Conservation (phyloP, 371 early-diverging fungal species). For the Circinella minor region DNA sequence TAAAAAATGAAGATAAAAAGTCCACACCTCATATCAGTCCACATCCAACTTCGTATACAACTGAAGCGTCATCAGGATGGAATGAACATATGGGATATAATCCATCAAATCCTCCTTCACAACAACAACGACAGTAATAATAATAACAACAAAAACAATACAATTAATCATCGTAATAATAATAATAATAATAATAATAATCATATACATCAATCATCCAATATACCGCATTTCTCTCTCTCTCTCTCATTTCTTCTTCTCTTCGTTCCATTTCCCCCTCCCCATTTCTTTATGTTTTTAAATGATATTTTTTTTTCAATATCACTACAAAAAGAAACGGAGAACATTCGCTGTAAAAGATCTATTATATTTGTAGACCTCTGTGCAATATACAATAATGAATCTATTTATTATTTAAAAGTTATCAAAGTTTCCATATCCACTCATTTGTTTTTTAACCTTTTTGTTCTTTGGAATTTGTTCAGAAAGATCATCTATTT, state of each 20-base stretch:
- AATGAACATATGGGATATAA: neutral
- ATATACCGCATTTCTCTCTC: neutral
- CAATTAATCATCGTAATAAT: neutral
- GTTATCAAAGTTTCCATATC: conserved; percentile 48
- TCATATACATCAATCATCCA: neutral
- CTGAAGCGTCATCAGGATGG: neutral
- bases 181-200: neutral
- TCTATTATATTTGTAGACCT: no score
- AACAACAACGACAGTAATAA: no score
- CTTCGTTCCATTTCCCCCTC: neutral
- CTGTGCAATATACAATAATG: neutral
- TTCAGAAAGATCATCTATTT: conserved; percentile 21
- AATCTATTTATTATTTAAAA: conserved; percentile 18
- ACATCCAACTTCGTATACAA: neutral
- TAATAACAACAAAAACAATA: neutral
- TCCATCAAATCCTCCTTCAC: neutral
- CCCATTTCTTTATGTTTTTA: no score
- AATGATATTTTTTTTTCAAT: no score
- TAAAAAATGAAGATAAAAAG: neutral
- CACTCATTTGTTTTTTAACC: neutral
- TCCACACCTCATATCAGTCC: neutral
- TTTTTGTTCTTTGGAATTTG: conserved; percentile 35
- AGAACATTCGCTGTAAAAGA: no score
- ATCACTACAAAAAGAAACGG: no score
- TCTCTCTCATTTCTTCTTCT: neutral